Base-by-base conservation (phyloP, 208 protist genomes). In the Crithidia expoeki region DNA sequence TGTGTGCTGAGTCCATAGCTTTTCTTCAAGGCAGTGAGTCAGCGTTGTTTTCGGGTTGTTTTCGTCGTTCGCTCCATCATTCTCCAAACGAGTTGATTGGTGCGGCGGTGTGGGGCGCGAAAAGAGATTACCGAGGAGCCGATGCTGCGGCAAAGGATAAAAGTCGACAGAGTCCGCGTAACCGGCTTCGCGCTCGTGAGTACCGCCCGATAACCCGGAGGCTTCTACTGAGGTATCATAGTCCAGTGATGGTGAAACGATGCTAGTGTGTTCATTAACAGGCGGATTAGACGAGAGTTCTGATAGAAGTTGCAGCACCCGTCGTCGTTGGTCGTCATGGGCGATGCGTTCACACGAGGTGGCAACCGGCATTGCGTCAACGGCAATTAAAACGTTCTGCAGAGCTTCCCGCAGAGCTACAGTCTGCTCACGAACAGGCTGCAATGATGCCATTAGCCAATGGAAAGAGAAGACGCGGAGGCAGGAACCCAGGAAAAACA, bases 281-380 rank as follows among this genome's bases (percentile, higher is more conserved):
- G 28, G 2, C 0, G 1, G 6, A 17, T 4, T 2, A 2, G 25
- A 10, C 0, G 60, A 32, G 30, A 76, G 55, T 28, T 50, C 38
- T 2, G 28, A 19, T 0, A 76, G 56, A 66, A 76, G 63, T 19
- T 12, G 2, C 2, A 70, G 25, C 11, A 76, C 38, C 1, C 53
- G 52, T 2, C 58, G 52, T 3, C 71, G 71, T 28, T 66, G 46
- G 17, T 51, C 49, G 21, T 76, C 71, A 3, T 65, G 12, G 0
- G 49, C 44, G 14, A 14, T 33, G 6, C 57, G 16, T 30, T 76
- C 62, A 11, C 42, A 38, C 7, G 62, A 28, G 7, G 25, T 63
- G 14, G 32, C 25, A 23, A 42, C 12, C 27, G 46, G 17, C 36
- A 27, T 58, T 0, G 55, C 52, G 17, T 52, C 12, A 4, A 65